Base-by-base conservation (phyloP, 202 grass and related monocot species). In the Eragrostis tef region DNA sequence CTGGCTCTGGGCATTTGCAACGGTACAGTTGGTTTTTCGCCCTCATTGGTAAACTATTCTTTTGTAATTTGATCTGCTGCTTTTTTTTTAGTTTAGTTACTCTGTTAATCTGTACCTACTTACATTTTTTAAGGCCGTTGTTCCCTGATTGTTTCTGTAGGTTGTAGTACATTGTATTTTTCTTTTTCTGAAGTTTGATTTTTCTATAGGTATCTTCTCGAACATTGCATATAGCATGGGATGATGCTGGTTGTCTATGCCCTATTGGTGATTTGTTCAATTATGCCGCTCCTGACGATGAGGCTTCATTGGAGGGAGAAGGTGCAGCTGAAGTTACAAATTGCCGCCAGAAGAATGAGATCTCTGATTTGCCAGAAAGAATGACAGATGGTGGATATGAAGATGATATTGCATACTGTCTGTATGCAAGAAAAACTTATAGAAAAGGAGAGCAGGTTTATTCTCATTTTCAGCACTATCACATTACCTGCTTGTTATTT, bases 251-350 rank as follows among this genome's bases (percentile, higher is more conserved):
- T 73, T 95, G 95, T 78, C 76, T 98, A 76, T 94, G 95, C 68
- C 95, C 90, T 74, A 58, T 98, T 66, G 92, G 92, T 73, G 95
- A 98, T 83, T 93, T 98, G 73, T 98, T 98, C 52, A 95, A 98
- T 87, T 98, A 95, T 85, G 95, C 85, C 29, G 92, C 90, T 74
- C 95, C 95, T 81, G 76, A 86, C 62, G 85, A 80, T 71, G 82
- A 85, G 11, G 60, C 67, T 79, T 87, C 24, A 47, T 58, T 31
- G 9, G 64, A 75, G 31, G 84, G 79, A 9, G 78, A 86, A 69
- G 87, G 78, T 78, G 62, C 12, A 54, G 34, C 39, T 72, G 71
- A 77, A 74, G 58, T 79, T 87, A 71, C 45, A n/a, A 76, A 71
- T 57, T 64, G 50, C 19, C 60, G 79, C 19, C 51, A 75, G 67